These are phyloP conservation scores for Rhododendron ferrugineum DNA, from an alignment of 148 eudicot species.

Conservation along the genomic window DNA sequence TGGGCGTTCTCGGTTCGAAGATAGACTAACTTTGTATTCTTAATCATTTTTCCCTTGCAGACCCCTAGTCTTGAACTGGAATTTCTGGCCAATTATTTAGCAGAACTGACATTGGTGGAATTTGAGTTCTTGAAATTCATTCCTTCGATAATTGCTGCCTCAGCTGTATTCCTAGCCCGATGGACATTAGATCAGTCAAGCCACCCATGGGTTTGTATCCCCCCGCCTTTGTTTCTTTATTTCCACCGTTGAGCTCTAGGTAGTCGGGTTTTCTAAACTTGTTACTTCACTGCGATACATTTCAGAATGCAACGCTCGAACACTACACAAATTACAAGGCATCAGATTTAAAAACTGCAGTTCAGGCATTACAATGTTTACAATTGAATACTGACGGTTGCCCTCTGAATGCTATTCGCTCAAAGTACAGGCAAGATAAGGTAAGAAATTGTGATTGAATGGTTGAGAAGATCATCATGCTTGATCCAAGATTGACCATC, in stretches of 20 bases:
- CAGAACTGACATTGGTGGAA: constrained; percentile 73
- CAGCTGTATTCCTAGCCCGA: constrained; percentile 78
- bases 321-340: constrained; percentile 59
- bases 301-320: constrained; percentile 61
- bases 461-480: background rate
- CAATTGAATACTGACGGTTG: constrained; percentile 42
- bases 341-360: constrained; percentile 47
- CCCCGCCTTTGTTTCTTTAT: background rate
- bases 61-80: constrained; percentile 52
- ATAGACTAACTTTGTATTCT: background rate
- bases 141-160: constrained; percentile 79
- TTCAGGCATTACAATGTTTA: constrained; percentile 48
- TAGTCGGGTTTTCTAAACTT: background rate
- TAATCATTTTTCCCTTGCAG: constrained; percentile 25
- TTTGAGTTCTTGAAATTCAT: constrained; percentile 63
- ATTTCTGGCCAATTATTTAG: constrained; percentile 72
- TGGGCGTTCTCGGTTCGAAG: background rate
- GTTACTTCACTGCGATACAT: background rate
- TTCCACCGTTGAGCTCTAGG: background rate
- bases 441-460: constrained; percentile 18
- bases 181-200: constrained; percentile 70
- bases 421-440: constrained; percentile 68
- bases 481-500: background rate
- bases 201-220: constrained; percentile 69
- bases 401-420: constrained; percentile 54